Conservation (phyloP, 1,284 basidiomycete genomes). For the Apiotrichum gracile region DNA sequence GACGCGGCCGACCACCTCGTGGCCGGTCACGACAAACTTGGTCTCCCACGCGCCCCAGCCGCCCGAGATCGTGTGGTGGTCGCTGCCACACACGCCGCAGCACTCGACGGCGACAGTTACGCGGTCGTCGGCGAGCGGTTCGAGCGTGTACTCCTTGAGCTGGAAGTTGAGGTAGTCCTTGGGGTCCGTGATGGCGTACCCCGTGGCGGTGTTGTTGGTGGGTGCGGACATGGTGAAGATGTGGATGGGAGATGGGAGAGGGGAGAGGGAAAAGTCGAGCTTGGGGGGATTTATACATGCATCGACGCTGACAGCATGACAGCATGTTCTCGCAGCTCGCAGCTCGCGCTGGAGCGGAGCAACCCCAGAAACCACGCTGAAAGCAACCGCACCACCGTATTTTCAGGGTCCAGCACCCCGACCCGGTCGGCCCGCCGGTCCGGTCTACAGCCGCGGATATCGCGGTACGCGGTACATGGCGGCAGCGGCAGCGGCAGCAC, state of each 20-base stretch:
- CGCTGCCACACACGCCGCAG: conserved; percentile 44
- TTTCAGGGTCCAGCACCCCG: no score
- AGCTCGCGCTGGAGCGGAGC: no score
- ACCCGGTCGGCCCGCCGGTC: no score
- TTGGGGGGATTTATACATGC: background rate
- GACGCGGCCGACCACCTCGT: conserved; percentile 50
- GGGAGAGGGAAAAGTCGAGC: background rate
- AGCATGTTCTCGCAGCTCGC: no score
- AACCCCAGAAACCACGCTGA: no score
- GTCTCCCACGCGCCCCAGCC: conserved; percentile 43
- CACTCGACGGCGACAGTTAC: conserved; percentile 71
- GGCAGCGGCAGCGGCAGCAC: no score
- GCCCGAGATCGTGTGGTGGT: conserved; percentile 46
- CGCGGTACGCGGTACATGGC: no score
- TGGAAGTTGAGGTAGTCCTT: conserved; percentile 46
- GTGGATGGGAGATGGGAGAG: background rate
- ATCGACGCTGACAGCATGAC: background rate
- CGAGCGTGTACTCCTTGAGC: conserved; percentile 62
- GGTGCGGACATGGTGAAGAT: conserved; percentile 4
- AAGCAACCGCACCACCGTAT: no score
- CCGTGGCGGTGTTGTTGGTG: conserved; percentile 16
- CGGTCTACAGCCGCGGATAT: no score
- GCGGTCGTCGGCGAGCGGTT: conserved; percentile 57
- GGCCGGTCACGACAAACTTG: conserved; percentile 49
- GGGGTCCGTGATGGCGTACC: conserved; percentile 41